Base-by-base conservation (phyloP, 2,329 filamentous ascomycete genomes). In the Thelonectria rubi region DNA sequence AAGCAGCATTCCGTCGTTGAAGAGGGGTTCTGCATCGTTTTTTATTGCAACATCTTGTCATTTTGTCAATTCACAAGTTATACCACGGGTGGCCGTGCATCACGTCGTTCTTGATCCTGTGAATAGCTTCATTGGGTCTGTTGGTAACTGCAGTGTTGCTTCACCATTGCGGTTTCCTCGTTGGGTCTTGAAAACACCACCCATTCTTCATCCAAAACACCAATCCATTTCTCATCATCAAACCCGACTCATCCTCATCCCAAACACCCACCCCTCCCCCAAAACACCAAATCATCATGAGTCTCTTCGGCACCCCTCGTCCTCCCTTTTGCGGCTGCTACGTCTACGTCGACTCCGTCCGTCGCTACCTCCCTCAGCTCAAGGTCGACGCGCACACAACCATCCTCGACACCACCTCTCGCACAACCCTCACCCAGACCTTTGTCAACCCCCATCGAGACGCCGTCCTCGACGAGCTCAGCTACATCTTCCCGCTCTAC, bases 401-500 rank as follows among this genome's bases (percentile, higher is more conserved):
- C 8, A 87, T 92, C 49, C 76, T 87, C 6, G 81, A 86, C 2
- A 84, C 82, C 1, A 83, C 77, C 15, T 81, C 81, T 1, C 76
- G 80, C 26, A 84, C 81, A 10, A 76, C 75, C 1, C 75, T 85
- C 43, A 82, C 76, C 0, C 82, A 92, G 73, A 87, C 79, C 0
- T 93, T 91, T 66, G 73, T 80, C 67, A 92, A 91, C 64, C 82
- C 86, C 0, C 80, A 80, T 2, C 49, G 62, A 15, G 43, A 63
- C 0, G 32, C 46, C 0, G 5, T 64, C 1, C 65, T 77, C 14
- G 65, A 75, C 10, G 76, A 91, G 70, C 82, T 87, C 15, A 79
- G 80, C 14, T 93, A 93, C 72, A 82, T 83, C 0, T 93, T 93
- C 64, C 91, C 91, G 0, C 80, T 93, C 0, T 91, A 89, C 65